These are phyloP conservation scores for Cladosporium sp. DNA, from an alignment of 2,329 filamentous ascomycete species.

Conservation along the genomic window DNA sequence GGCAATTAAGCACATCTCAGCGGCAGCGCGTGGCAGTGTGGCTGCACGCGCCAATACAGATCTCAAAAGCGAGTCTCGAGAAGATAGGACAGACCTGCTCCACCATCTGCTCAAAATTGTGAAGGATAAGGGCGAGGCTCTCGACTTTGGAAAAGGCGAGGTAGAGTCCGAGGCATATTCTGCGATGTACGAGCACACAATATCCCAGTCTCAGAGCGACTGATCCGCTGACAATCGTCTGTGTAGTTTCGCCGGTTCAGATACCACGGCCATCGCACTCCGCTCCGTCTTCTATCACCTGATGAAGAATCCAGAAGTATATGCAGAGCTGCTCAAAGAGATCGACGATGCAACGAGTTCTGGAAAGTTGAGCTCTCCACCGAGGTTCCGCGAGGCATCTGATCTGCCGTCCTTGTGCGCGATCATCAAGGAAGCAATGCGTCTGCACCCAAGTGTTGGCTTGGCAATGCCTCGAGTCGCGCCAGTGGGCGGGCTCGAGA, in stretches of 20 bases:
- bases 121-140: neutral
- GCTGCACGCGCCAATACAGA: neutral
- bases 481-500: constrained; percentile 40
- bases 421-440: constrained; percentile 47
- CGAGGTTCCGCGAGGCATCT: neutral
- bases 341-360: constrained; percentile 33
- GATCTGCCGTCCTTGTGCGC: constrained; percentile 42
- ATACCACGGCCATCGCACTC: constrained; percentile 47
- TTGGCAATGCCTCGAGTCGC: constrained; percentile 42
- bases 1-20: neutral
- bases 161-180: neutral
- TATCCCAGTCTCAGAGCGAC: neutral
- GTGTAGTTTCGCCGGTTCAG: constrained; percentile 39
- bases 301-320: constrained; percentile 36
- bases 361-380: constrained; percentile 34
- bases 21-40: neutral
- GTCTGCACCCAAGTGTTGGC: constrained; percentile 47
- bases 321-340: constrained; percentile 38
- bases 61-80: neutral
- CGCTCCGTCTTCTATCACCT: constrained; percentile 43
- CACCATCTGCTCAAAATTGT: neutral
- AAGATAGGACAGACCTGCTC: neutral
- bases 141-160: neutral
- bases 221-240: neutral
- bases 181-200: neutral